A percentile compares a stretch with the other conserved stretches of the same genome.
These are phyloP conservation scores for Chamaecyparis obtusa DNA, from an alignment of 75 land plant genomes.

Conservation along the genomic window DNA sequence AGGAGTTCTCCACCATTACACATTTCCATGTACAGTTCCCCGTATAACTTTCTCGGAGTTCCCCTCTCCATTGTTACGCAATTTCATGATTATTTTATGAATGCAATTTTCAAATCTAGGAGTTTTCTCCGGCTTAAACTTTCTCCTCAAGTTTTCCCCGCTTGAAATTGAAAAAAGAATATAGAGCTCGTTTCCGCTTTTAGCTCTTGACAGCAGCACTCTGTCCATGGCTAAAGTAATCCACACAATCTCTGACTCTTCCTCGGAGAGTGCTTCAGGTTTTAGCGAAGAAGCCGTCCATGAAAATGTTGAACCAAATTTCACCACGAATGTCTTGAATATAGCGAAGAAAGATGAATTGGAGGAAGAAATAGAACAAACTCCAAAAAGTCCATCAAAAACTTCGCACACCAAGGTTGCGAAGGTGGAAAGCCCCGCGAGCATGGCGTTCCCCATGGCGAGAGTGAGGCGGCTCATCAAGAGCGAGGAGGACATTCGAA, in stretches of 20 bases:
- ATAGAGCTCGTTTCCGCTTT: too few species aligned
- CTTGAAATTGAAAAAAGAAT: too few species aligned
- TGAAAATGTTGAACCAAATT: not conserved
- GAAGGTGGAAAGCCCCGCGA: not conserved
- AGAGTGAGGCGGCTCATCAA: slow-evolving; percentile 19
- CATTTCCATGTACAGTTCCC: too few species aligned
- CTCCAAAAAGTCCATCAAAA: not conserved
- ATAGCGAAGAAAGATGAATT: not conserved
- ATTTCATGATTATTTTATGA: too few species aligned
- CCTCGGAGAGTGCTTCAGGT: not conserved
- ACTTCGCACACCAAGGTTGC: not conserved
- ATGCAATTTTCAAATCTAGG: too few species aligned
- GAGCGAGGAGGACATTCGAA: slow-evolving; percentile 11
- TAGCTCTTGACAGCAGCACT: not conserved
- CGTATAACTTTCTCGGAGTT: too few species aligned
- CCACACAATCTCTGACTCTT: not conserved
- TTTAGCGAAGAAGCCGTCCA: not conserved
- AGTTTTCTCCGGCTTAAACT: too few species aligned
- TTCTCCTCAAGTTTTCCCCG: too few species aligned
- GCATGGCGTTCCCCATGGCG: slow-evolving; percentile 11
- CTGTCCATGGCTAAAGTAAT: not conserved
- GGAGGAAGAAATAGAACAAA: not conserved
- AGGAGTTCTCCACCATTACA: too few species aligned
- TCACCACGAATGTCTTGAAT: not conserved
- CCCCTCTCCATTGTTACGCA: too few species aligned